These are phyloP conservation scores for Eutypella sp. DNA, from an alignment of 2,329 filamentous ascomycete species.

Conservation along the genomic window DNA sequence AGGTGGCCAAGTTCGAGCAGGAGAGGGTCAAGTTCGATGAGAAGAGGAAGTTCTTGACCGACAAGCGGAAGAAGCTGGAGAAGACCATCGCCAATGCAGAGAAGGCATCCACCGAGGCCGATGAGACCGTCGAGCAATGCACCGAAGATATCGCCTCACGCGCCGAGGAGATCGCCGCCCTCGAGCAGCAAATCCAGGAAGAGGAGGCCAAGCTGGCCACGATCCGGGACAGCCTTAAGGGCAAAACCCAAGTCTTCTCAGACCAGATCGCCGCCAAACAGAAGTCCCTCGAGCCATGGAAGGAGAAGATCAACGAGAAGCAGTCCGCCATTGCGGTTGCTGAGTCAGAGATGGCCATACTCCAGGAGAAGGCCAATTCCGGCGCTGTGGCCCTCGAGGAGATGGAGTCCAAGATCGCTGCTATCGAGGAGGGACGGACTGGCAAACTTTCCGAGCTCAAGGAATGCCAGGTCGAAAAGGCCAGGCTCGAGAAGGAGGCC, in stretches of 20 bases:
- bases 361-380: conserved; percentile 83
- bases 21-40: conserved; percentile 97
- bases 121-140: conserved; percentile 73
- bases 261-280: conserved; percentile 90
- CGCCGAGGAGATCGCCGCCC: conserved; percentile 64
- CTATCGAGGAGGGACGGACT: conserved; percentile 65
- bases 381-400: conserved; percentile 81
- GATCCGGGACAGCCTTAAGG: conserved; percentile 86
- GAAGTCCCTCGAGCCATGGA: conserved; percentile 93
- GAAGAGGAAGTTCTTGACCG: conserved; percentile 87
- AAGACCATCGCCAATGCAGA: conserved; percentile 78
- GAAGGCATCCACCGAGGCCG: conserved; percentile 67
- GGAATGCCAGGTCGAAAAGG: conserved; percentile 68
- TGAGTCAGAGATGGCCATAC: conserved; percentile 87
- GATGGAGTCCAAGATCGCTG: conserved; percentile 70
- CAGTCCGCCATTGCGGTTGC: conserved; percentile 91
- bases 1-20: conserved; percentile 90
- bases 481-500: conserved; percentile 68
- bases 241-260: conserved; percentile 91
- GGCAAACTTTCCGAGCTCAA: conserved; percentile 72
- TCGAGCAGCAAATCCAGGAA: conserved; percentile 69
- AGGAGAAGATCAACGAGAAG: conserved; percentile 93
- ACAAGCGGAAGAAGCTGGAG: conserved; percentile 92
- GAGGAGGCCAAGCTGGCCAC: conserved; percentile 77
- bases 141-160: conserved; percentile 73